A percentile compares a stretch with the other conserved stretches of the same genome.
phyloP scores from a whole-genome alignment of 192 early-diverging fungal genomes.

The Funneliformis mosseae region DNA sequence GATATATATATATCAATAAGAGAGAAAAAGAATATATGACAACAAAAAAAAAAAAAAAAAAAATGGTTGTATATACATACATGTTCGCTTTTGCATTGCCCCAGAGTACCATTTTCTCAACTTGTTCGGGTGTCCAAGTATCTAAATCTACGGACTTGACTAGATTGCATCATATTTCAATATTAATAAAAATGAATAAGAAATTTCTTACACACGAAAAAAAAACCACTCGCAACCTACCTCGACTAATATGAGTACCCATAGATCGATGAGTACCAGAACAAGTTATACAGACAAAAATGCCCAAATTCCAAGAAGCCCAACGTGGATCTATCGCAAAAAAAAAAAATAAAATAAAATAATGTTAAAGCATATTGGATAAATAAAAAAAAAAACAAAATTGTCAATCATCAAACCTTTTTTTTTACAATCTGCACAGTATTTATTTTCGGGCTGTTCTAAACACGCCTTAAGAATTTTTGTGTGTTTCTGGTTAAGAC shows the following conservation, averaged over 20 bases:
- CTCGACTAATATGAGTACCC: conserved; percentile 86
- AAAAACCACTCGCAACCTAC: conserved; percentile 39
- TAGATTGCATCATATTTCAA: conserved; percentile 32
- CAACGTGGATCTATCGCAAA: conserved; percentile 64
- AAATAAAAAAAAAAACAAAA: conserved; percentile 1
- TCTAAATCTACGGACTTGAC: conserved; percentile 88
- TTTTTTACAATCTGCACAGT: conserved; percentile 81
- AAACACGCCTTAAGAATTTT: conserved; percentile 73
- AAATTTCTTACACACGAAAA: not conserved
- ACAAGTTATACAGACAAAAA: conserved; percentile 65
- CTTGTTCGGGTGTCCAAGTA: conserved; percentile 77
- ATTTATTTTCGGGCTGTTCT: conserved; percentile 66
- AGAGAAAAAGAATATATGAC: not conserved
- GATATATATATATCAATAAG: not conserved
- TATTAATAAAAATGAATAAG: conserved; percentile 7
- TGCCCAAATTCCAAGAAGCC: conserved; percentile 66
- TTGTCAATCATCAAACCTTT: conserved; percentile 56
- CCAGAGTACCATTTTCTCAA: conserved; percentile 79
- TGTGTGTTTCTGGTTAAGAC: conserved; percentile 70
- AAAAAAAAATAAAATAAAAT: conserved; percentile 21
- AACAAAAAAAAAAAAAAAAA: too few relatives aligned
- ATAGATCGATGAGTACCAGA: conserved; percentile 80
- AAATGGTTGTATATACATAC: conserved; percentile 48
- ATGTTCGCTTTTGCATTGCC: conserved; percentile 71
- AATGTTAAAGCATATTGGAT: too few relatives aligned